Percentiles rank a stretch among this genome's conserved stretches.
Conservation (phyloP, 805 yeast genomes). For the Diddensiella transvaalensis region DNA sequence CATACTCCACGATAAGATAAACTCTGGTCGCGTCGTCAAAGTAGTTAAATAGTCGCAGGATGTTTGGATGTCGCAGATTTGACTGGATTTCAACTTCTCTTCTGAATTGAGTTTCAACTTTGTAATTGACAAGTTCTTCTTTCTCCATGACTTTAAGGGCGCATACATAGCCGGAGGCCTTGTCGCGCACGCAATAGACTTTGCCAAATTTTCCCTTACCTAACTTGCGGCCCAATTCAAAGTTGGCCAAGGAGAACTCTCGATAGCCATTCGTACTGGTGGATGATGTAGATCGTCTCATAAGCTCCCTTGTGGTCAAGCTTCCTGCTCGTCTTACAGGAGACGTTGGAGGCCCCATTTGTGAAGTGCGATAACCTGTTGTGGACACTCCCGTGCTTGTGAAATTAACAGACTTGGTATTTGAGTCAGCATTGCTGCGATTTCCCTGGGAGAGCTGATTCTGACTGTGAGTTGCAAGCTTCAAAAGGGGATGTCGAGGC, state of each 20-base stretch:
- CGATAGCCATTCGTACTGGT: constrained; percentile 21
- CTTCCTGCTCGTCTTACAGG: constrained; percentile 12
- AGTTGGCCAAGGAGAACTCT: constrained; percentile 52
- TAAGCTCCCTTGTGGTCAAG: neutral
- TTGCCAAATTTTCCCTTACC: constrained; percentile 95
- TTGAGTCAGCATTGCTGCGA: constrained; percentile 6
- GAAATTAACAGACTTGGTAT: neutral
- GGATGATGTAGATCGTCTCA: constrained; percentile 23
- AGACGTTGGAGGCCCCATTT: constrained; percentile 16
- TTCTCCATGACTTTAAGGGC: constrained; percentile 92
- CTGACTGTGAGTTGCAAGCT: constrained; percentile 22
- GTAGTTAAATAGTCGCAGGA: constrained; percentile 78
- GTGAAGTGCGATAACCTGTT: constrained; percentile 1
- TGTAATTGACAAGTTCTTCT: constrained; percentile 66
- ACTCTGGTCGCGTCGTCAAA: constrained; percentile 80
- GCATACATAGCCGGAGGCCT: constrained; percentile 69
- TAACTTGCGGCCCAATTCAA: constrained; percentile 80
- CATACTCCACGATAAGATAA: constrained; percentile 79
- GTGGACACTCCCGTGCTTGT: too few relatives aligned
- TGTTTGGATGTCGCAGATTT: constrained; percentile 66
- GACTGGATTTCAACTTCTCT: constrained; percentile 92
- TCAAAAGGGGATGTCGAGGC: constrained; percentile 24
- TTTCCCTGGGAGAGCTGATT: constrained; percentile 18
- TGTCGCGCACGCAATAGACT: constrained; percentile 85
- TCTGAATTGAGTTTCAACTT: constrained; percentile 79